phyloP scores from a whole-genome alignment of 2,329 filamentous ascomycete genomes.

The Xylaria sp. region DNA sequence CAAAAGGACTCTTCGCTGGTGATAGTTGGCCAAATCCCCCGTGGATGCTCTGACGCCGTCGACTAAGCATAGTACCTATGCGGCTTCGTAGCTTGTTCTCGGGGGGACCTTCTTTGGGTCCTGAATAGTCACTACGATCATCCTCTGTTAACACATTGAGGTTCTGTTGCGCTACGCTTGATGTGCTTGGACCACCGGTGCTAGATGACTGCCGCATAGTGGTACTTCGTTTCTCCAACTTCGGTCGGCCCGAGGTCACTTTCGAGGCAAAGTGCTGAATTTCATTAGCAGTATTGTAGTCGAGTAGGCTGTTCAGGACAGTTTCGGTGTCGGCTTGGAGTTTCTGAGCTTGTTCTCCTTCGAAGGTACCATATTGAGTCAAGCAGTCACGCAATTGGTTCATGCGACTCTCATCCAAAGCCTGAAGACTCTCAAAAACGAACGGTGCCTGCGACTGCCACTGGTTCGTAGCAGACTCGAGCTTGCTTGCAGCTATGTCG shows the following conservation, averaged over 20 bases:
- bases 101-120: conserved; percentile 55
- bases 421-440: conserved; percentile 92
- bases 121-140: conserved; percentile 60
- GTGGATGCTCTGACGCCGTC: conserved; percentile 74
- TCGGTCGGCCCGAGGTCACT: conserved; percentile 58
- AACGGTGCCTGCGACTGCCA: conserved; percentile 97
- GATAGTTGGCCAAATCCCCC: conserved; percentile 69
- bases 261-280: conserved; percentile 75
- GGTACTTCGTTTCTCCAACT: conserved; percentile 56
- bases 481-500: conserved; percentile 75
- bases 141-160: conserved; percentile 51
- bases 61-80: conserved; percentile 75
- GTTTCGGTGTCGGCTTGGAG: conserved; percentile 79
- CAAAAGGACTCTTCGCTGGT: conserved; percentile 69
- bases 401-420: conserved; percentile 86
- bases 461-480: conserved; percentile 82
- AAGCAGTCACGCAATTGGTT: conserved; percentile 91
- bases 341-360: conserved; percentile 86
- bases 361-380: conserved; percentile 93
- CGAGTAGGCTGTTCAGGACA: conserved; percentile 83
- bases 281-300: conserved; percentile 87
- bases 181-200: conserved; percentile 44
- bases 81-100: conserved; percentile 71
- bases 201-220: conserved; percentile 57
- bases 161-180: conserved; percentile 45